A percentile compares a stretch with the other conserved stretches of the same genome.
Conservation (phyloP, 176 grass and related monocot species). For the Zea mays region DNA sequence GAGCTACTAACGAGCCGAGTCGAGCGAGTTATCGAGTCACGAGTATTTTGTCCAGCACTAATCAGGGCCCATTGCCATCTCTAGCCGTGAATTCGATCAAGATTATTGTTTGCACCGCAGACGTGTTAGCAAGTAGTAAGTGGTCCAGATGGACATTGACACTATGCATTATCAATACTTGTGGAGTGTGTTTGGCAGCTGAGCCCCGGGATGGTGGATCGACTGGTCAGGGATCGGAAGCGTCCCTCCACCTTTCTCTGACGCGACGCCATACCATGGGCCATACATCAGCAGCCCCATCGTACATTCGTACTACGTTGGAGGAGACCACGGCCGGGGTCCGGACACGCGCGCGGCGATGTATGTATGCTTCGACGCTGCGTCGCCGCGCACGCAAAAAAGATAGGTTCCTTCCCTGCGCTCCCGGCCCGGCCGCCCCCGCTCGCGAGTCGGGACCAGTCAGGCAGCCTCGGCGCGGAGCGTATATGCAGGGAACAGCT, state of each 20-base stretch:
- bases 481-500: slow-evolving; percentile 41
- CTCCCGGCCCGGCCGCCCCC: not conserved
- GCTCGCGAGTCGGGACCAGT: slow-evolving; percentile 1
- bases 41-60: no score
- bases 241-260: not conserved
- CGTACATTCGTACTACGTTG: no score
- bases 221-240: not conserved
- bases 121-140: no score
- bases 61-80: no score
- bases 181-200: not conserved
- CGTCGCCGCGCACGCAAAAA: not conserved
- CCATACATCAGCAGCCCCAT: not conserved
- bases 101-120: no score
- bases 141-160: no score
- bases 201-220: not conserved
- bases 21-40: no score
- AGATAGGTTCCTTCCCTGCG: not conserved
- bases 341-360: not conserved
- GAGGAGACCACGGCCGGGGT: not conserved
- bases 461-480: not conserved
- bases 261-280: not conserved
- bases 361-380: not conserved
- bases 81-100: no score
- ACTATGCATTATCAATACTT: not conserved
- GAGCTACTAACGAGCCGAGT: no score